These are phyloP conservation scores for Yamadazyma laniorum DNA, from an alignment of 805 yeast species.

Conservation along the genomic window DNA sequence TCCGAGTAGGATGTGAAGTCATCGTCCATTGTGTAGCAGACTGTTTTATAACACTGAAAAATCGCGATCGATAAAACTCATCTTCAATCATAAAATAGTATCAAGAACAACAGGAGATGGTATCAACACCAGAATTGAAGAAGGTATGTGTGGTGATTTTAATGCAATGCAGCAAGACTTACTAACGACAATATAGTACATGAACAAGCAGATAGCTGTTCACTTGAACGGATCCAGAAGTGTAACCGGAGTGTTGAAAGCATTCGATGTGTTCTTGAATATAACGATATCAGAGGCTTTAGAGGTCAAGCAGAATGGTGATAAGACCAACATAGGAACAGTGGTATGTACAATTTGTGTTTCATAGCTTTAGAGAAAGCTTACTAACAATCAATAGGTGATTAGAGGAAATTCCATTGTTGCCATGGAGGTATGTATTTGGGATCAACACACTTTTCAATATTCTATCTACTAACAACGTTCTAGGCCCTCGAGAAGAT, in stretches of 20 bases:
- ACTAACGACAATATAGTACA: conserved; percentile 46
- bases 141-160: conserved; percentile 35
- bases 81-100: background rate
- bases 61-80: conserved; percentile 7
- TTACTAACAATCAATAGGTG: conserved; percentile 27
- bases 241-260: conserved; percentile 78
- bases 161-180: background rate
- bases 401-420: conserved; percentile 78
- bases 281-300: conserved; percentile 69
- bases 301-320: conserved; percentile 54
- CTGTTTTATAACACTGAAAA: too few relatives aligned
- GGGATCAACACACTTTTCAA: too few relatives aligned
- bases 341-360: conserved; percentile 37
- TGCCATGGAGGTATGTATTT: conserved; percentile 57
- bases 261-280: conserved; percentile 81
- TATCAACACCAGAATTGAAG: conserved; percentile 61
- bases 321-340: conserved; percentile 59
- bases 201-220: conserved; percentile 72
- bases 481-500: conserved; percentile 32
- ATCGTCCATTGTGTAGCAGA: conserved; percentile 25
- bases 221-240: conserved; percentile 77
- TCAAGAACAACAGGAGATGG: conserved; percentile 45
- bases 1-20: conserved; percentile 28
- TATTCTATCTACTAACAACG: conserved; percentile 34
- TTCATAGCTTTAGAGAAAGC: conserved; percentile 16